Base-by-base conservation (phyloP, 441 rosid species). In the Brassica balearica region DNA sequence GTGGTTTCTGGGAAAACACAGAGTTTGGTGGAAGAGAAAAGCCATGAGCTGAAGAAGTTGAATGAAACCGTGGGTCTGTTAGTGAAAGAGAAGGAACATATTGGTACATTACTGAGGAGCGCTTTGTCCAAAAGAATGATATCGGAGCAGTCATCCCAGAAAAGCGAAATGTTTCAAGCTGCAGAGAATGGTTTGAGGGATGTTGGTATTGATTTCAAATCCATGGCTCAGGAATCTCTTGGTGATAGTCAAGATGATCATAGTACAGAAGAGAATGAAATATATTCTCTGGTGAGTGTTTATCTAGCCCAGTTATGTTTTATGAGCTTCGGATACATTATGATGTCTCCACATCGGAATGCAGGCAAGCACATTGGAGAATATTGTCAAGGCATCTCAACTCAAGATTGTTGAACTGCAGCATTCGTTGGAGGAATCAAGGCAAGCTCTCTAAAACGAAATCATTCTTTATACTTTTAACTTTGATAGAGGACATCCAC, bases 321-420 rank as follows among this genome's bases (percentile, higher is more conserved):
- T 53, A 8, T 66, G 65, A 27, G 46, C 43, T 25, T 68, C 2
- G 5, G 58, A 60, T 78, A 71, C 74, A 27, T 72, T 68, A 77
- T 29, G 25, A 71, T 70, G 70, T 55, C 27, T 69, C 15, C 75
- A 10, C 68, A 48, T 76, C 68, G 71, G 65, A 65, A 67, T 80
- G 63, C 85, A 93, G 99, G 98, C 98, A 71, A 92, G 90, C 78
- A 88, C 99, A 63, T 80, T 93, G 87, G 98, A 95, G 91, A 92
- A 90, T 80, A 91, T 95, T 66, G 90, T 93, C 65, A 93, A 93
- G 86, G 87, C 85, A 87, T 91, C 99, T 66, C 99, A 95, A 80
- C 90, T 93, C 59, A 91, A 93, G 87, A 92, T 93, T 63, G 81
- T 89, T 69, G 94, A 90, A 80, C 87, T 92, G 63, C 91, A 78